These are phyloP conservation scores for Cyberlindnera subsufficiens DNA, from an alignment of 805 yeast genomes.

Conservation along the genomic window DNA sequence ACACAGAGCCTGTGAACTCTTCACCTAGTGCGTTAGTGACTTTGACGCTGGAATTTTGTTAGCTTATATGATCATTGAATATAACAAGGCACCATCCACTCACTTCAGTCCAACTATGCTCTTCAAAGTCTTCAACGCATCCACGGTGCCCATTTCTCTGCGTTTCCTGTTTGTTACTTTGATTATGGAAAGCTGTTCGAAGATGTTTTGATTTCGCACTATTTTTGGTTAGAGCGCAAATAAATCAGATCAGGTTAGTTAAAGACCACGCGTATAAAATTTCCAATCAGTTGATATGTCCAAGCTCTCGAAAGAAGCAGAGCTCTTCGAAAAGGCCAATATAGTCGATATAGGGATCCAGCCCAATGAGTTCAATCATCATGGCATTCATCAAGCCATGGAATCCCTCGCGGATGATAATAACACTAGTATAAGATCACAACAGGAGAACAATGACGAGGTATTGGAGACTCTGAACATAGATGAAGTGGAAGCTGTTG, in stretches of 20 bases:
- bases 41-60: conserved; percentile 37
- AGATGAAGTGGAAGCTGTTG: conserved; percentile 35
- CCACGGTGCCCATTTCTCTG: background rate
- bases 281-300: background rate
- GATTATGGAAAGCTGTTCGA: conserved; percentile 1
- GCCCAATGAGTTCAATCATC: conserved; percentile 12
- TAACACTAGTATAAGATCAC: background rate
- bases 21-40: conserved; percentile 56
- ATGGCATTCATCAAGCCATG: background rate
- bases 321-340: conserved; percentile 27
- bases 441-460: conserved; percentile 2
- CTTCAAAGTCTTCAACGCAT: conserved; percentile 1
- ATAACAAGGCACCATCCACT: background rate
- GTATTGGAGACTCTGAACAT: conserved; percentile 29
- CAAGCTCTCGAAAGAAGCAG: conserved; percentile 23
- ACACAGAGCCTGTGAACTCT: conserved; percentile 54
- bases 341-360: conserved; percentile 27
- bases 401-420: conserved; percentile 1
- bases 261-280: too few relatives aligned
- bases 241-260: too few relatives aligned
- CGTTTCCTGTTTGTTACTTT: background rate
- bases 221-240: too few relatives aligned
- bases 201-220: too few relatives aligned
- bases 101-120: conserved; percentile 9
- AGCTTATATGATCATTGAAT: background rate